phyloP scores from a whole-genome alignment of 805 yeast species.

The Yamadazyma paraphyllophila region DNA sequence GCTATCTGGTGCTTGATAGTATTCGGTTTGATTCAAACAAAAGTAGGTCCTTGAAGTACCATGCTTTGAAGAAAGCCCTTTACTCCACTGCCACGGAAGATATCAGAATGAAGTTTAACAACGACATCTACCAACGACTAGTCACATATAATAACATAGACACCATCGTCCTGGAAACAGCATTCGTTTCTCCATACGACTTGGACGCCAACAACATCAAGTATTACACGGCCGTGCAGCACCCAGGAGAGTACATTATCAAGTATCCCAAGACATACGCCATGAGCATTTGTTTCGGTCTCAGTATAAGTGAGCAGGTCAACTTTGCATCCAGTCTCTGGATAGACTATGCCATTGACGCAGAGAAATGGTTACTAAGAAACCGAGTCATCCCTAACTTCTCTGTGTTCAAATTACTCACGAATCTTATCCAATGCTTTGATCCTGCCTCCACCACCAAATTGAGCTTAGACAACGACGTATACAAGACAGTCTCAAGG shows the following conservation, averaged over 20 bases:
- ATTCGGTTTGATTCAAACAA: not conserved
- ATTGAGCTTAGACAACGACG: constrained; percentile 31
- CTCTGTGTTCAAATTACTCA: constrained; percentile 47
- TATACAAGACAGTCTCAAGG: constrained; percentile 31
- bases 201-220: constrained; percentile 49
- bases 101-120: constrained; percentile 28
- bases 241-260: constrained; percentile 59
- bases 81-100: constrained; percentile 11
- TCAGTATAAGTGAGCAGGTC: constrained; percentile 53
- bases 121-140: constrained; percentile 24
- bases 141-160: constrained; percentile 18
- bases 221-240: constrained; percentile 49
- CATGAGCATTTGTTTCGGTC: constrained; percentile 52
- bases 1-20: not conserved
- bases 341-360: constrained; percentile 49
- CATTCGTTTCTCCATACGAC: constrained; percentile 43
- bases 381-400: constrained; percentile 53
- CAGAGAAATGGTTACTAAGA: constrained; percentile 49
- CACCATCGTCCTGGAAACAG: not conserved
- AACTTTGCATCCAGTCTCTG: constrained; percentile 58
- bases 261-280: constrained; percentile 58
- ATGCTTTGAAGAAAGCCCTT: not conserved
- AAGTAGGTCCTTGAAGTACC: not conserved
- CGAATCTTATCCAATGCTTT: constrained; percentile 45
- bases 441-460: constrained; percentile 25